Conservation (phyloP, 2,329 filamentous ascomycete species). For the Alternaria gansuensis region DNA sequence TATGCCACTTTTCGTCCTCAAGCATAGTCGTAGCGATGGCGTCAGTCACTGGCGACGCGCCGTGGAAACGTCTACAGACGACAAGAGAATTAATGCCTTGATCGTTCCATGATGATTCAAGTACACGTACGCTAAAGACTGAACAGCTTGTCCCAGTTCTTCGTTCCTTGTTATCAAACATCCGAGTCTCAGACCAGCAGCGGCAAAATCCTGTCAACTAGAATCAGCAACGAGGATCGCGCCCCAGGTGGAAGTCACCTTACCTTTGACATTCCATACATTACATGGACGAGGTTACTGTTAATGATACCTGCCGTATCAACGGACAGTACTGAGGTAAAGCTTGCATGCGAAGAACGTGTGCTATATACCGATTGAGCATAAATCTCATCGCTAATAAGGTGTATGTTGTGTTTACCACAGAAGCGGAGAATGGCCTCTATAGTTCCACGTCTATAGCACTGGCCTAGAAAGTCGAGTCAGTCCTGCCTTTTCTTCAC, state of each 20-base stretch:
- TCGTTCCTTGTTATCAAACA: constrained; percentile 31
- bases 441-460: constrained; percentile 52
- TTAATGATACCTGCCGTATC: constrained; percentile 57
- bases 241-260: neutral
- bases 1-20: constrained; percentile 30
- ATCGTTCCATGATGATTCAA: no score
- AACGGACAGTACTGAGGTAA: constrained; percentile 36
- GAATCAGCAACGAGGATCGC: neutral
- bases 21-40: constrained; percentile 33
- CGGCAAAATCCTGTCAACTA: constrained; percentile 59
- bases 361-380: constrained; percentile 59
- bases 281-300: constrained; percentile 60
- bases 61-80: constrained; percentile 42
- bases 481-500: neutral
- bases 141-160: constrained; percentile 29
- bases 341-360: constrained; percentile 28
- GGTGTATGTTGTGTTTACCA: constrained; percentile 60
- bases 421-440: constrained; percentile 60
- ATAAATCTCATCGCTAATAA: constrained; percentile 69
- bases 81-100: neutral
- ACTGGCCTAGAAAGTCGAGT: constrained; percentile 11
- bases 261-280: constrained; percentile 55
- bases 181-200: constrained; percentile 57
- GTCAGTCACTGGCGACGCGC: constrained; percentile 27
- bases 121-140: constrained; percentile 39